Conservation (phyloP, 139 green algal genomes). For the Tetratostichococcus sp. region DNA sequence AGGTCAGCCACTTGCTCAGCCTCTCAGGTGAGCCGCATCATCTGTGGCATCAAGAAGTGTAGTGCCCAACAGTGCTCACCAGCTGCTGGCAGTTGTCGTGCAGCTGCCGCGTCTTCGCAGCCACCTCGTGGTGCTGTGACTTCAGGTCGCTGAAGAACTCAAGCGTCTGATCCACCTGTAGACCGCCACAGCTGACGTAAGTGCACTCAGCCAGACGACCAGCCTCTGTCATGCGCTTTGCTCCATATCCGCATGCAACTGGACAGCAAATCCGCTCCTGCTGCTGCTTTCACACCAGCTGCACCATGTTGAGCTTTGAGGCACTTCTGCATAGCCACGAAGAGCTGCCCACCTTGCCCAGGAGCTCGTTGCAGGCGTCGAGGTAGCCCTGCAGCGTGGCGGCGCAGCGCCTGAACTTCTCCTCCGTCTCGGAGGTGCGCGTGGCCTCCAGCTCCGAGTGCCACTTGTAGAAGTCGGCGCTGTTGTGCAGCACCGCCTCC, state of each 20-base stretch:
- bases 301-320: too few relatives aligned
- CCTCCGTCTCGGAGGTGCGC: constrained; percentile 70
- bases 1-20: too few relatives aligned
- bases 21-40: too few relatives aligned
- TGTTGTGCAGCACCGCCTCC: constrained; percentile 70
- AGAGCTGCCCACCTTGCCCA: constrained; percentile 47
- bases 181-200: too few relatives aligned
- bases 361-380: constrained; percentile 53
- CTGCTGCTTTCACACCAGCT: too few relatives aligned
- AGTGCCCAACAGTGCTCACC: too few relatives aligned
- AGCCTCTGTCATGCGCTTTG: too few relatives aligned
- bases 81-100: constrained; percentile 62
- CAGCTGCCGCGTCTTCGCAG: constrained; percentile 40
- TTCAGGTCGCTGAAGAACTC: constrained; percentile 58
- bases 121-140: constrained; percentile 61
- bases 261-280: too few relatives aligned
- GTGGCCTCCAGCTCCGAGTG: constrained; percentile 79
- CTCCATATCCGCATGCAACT: too few relatives aligned
- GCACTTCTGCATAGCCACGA: not conserved
- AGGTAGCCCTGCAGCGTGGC: constrained; percentile 55
- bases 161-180: constrained; percentile 57
- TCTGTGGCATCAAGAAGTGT: too few relatives aligned
- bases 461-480: constrained; percentile 85
- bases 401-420: constrained; percentile 78
- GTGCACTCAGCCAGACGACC: not conserved